Percentiles rank a stretch among this genome's conserved stretches.
phyloP scores from a whole-genome alignment of 345 rosid species.

The Eucalyptus regnans region DNA sequence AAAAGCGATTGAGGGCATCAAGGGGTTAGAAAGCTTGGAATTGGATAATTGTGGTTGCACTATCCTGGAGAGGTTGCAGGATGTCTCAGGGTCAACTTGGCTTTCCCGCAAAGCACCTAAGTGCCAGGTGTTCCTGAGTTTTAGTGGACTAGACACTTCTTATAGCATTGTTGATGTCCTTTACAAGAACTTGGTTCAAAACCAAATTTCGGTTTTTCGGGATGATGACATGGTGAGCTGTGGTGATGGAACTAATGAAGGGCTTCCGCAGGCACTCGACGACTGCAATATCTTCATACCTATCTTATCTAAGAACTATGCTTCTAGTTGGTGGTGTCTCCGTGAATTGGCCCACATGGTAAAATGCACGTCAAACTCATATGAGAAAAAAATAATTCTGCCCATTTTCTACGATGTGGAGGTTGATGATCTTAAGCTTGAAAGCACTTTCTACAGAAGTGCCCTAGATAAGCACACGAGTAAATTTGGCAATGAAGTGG shows the following conservation, averaged over 20 bases:
- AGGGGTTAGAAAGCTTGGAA: fast-evolving
- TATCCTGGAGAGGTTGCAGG: fast-evolving
- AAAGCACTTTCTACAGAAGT: not conserved
- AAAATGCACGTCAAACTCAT: too few species aligned
- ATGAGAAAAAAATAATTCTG: not conserved
- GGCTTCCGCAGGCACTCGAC: fast-evolving
- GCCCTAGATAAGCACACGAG: not conserved
- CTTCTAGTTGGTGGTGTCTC: not conserved
- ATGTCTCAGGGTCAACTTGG: not conserved
- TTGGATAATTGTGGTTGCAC: not conserved
- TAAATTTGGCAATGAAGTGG: not conserved
- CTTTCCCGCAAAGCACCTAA: fast-evolving
- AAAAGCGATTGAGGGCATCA: fast-evolving
- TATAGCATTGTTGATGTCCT: not conserved
- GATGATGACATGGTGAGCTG: not conserved
- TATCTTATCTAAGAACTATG: too few species aligned
- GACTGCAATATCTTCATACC: not conserved
- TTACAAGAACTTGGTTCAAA: not conserved
- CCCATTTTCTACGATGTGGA: not conserved
- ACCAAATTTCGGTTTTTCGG: not conserved
- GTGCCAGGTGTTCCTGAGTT: not conserved
- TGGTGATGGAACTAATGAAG: not conserved
- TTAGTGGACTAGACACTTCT: fast-evolving
- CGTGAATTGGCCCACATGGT: not conserved
- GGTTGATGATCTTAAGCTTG: not conserved